phyloP scores from a whole-genome alignment of 2,329 filamentous ascomycete species.

The Golovinomyces cichoracearum region DNA sequence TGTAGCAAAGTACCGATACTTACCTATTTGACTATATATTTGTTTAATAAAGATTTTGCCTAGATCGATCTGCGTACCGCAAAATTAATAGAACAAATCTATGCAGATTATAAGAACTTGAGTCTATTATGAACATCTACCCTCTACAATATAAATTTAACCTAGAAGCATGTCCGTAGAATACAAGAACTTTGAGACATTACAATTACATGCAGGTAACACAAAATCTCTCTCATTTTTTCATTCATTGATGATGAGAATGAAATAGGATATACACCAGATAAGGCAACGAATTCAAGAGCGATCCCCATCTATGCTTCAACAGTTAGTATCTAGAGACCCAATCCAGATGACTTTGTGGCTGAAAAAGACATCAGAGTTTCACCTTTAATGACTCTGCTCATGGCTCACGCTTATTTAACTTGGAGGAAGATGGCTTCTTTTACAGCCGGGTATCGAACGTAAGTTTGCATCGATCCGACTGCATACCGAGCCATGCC shows the following conservation, averaged over 20 bases:
- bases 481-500: too few relatives aligned
- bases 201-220: conserved; percentile 59
- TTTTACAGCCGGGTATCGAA: conserved; percentile 97
- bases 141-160: too few relatives aligned
- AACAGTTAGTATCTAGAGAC: conserved; percentile 23
- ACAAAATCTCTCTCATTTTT: conserved; percentile 3
- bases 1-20: too few relatives aligned
- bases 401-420: conserved; percentile 81
- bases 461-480: conserved; percentile 20
- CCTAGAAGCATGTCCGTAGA: neutral
- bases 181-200: conserved; percentile 42
- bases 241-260: neutral
- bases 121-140: too few relatives aligned
- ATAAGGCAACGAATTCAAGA: conserved; percentile 58
- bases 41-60: too few relatives aligned
- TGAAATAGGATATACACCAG: conserved; percentile 41
- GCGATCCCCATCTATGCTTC: conserved; percentile 93
- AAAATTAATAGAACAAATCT: too few relatives aligned
- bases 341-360: neutral
- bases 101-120: too few relatives aligned
- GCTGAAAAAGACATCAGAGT: conserved; percentile 27
- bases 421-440: conserved; percentile 82
- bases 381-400: conserved; percentile 89
- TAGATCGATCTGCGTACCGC: too few relatives aligned
- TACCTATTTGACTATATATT: too few relatives aligned